Conservation (phyloP, 768 basidiomycete species). For the Mycena latifolia region DNA sequence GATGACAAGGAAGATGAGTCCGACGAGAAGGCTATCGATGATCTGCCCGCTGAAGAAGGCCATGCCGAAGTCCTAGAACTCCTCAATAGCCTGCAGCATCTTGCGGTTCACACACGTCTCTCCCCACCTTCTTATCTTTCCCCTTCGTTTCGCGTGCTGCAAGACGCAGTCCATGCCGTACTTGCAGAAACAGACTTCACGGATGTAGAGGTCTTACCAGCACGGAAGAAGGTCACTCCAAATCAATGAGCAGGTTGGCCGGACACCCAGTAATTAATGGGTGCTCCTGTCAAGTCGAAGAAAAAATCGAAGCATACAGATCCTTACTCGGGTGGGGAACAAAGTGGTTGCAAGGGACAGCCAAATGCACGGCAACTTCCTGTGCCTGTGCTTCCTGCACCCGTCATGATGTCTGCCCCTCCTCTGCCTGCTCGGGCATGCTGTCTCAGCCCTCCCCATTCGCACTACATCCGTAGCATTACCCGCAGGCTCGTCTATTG, state of each 20-base stretch:
- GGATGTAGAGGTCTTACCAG: conserved; percentile 4
- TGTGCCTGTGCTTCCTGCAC: too few relatives aligned
- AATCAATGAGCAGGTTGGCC: conserved; percentile 4
- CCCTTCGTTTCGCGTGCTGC: not conserved
- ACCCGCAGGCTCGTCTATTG: too few relatives aligned
- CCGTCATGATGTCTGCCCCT: too few relatives aligned
- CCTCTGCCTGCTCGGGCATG: too few relatives aligned
- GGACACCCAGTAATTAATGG: conserved; percentile 1
- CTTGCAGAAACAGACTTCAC: conserved; percentile 1
- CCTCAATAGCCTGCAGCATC: conserved; percentile 10
- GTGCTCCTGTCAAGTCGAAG: not conserved
- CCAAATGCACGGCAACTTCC: conserved; percentile 5
- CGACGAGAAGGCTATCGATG: not conserved
- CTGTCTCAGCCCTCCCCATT: too few relatives aligned
- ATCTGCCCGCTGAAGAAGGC: not conserved
- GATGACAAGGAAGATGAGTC: not conserved
- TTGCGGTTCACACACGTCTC: conserved; percentile 13
- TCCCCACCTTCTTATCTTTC: conserved; percentile 1
- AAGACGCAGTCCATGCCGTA: not conserved
- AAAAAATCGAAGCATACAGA: not conserved
- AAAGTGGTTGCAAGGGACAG: not conserved
- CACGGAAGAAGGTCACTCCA: conserved; percentile 1
- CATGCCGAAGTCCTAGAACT: not conserved
- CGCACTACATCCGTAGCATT: too few relatives aligned
- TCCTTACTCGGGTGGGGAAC: not conserved